Base-by-base conservation (phyloP, 2,329 filamentous ascomycete genomes). In the Clathrospora elynae region DNA sequence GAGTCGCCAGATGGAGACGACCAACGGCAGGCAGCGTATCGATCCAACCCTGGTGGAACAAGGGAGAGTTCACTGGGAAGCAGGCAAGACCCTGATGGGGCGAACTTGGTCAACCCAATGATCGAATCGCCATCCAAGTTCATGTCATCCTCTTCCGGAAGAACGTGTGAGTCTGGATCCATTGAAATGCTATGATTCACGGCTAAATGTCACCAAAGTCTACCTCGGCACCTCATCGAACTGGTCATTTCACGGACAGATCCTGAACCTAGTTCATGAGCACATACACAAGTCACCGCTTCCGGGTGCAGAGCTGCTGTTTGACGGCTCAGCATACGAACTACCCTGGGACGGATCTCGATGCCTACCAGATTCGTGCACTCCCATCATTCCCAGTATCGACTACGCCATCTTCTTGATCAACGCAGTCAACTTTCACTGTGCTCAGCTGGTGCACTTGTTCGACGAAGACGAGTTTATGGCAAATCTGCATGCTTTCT, bases 401-500 rank as follows among this genome's bases (percentile, higher is more conserved):
- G 78, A 82, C 52, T 73, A 77, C 51, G 75, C 76, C 4, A 63
- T 78, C 3, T 81, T 77, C 40, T 59, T 82, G 3, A 76, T 81
- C 63, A 80, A 79, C 46, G 74, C 77, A 0, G 78, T 81, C 43
- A 80, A 81, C 40, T 82, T 81, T 29, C 77, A 80, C 45, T 79
- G 77, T 40, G 73, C 75, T 3, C 78, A 79, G 19, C 57, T 81
- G 2, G 78, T 79, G 16, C 78, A 80, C 34, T 62, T 82, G 48
- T 79, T 81, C 29, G 78, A 82, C 16, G 78, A 81, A 34, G 68
- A 73, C 8, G 69, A 67, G 0, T 82, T 81, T 42, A 78, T 78
- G 72, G 53, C 51, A 4, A 64, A 68, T 3, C 59, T 78, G 6
- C 63, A 70, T 24, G 54, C 61, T 2, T 77, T 77, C 49, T 72